Conservation (phyloP, 257 asterid genomes). For the Dorcoceras hygrometricum region DNA sequence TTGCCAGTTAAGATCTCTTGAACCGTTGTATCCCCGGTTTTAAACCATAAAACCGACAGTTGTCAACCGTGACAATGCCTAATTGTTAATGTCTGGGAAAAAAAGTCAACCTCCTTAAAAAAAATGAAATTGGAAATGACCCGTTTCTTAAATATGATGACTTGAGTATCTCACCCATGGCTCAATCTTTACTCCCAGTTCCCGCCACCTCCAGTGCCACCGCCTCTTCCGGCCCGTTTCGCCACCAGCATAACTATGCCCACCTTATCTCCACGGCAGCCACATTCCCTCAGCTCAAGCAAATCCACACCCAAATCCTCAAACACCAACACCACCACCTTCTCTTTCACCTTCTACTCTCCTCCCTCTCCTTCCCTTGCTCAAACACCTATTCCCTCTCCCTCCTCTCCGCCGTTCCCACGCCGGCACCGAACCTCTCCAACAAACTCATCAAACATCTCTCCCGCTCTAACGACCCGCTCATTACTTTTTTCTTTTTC, state of each 20-base stretch:
- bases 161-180: slow-evolving; percentile 28
- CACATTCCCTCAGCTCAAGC: slow-evolving; percentile 56
- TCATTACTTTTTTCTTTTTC: slow-evolving; percentile 41
- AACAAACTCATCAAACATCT: slow-evolving; percentile 49
- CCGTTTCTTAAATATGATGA: too few species aligned
- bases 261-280: slow-evolving; percentile 43
- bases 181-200: slow-evolving; percentile 31
- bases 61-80: too few species aligned
- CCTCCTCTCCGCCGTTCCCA: slow-evolving; percentile 29
- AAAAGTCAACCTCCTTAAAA: too few species aligned
- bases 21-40: too few species aligned
- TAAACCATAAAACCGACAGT: too few species aligned
- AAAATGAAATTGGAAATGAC: too few species aligned
- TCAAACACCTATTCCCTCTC: slow-evolving; percentile 60
- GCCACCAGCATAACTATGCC: slow-evolving; percentile 32
- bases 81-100: too few species aligned
- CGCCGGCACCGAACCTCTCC: slow-evolving; percentile 40
- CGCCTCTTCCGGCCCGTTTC: slow-evolving; percentile 22
- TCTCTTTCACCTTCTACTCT: slow-evolving; percentile 51
- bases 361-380: slow-evolving; percentile 55
- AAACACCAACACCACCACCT: slow-evolving; percentile 36
- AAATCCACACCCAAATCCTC: slow-evolving; percentile 58
- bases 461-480: slow-evolving; percentile 49
- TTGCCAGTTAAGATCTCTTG: too few species aligned
- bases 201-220: slow-evolving; percentile 28